phyloP scores from a whole-genome alignment of 1,139 yeast genomes.

The Geotrichum bryndzae region DNA sequence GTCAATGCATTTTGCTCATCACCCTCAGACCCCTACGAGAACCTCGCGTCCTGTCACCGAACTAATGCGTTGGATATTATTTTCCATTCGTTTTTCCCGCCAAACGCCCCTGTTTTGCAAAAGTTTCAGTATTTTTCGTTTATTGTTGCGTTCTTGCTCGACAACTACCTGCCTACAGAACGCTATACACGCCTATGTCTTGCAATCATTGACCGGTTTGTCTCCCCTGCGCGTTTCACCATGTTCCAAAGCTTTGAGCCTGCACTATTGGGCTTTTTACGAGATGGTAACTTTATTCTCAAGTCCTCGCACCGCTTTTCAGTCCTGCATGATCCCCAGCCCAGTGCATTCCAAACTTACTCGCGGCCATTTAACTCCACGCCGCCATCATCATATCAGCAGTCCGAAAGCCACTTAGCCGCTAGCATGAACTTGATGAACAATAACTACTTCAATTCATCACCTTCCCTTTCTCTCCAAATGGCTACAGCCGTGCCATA shows the following conservation, averaged over 20 bases:
- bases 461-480: conserved; percentile 15
- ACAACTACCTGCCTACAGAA: conserved; percentile 20
- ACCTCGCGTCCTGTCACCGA: conserved; percentile 25
- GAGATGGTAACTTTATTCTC: conserved; percentile 27
- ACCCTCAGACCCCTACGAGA: conserved; percentile 24
- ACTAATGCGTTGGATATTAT: conserved; percentile 31
- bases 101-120: conserved; percentile 23
- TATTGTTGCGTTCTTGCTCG: conserved; percentile 25
- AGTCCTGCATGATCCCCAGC: conserved; percentile 13
- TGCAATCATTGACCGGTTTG: conserved; percentile 22
- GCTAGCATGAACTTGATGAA: conserved; percentile 2
- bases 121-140: conserved; percentile 31
- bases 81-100: conserved; percentile 31
- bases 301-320: conserved; percentile 6
- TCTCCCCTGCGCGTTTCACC: conserved; percentile 20
- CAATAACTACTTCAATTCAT: conserved; percentile 4
- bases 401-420: conserved; percentile 27
- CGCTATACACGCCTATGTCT: conserved; percentile 23
- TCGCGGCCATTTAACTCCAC: conserved; percentile 14
- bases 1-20: conserved; percentile 22
- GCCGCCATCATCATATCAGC: conserved; percentile 23
- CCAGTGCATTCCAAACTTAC: background rate
- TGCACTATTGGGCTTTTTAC: conserved; percentile 23
- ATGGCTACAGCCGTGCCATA: conserved; percentile 14
- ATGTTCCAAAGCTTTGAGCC: conserved; percentile 23